phyloP scores from a whole-genome alignment of 139 green algal genomes.

The Volvox africanus region DNA sequence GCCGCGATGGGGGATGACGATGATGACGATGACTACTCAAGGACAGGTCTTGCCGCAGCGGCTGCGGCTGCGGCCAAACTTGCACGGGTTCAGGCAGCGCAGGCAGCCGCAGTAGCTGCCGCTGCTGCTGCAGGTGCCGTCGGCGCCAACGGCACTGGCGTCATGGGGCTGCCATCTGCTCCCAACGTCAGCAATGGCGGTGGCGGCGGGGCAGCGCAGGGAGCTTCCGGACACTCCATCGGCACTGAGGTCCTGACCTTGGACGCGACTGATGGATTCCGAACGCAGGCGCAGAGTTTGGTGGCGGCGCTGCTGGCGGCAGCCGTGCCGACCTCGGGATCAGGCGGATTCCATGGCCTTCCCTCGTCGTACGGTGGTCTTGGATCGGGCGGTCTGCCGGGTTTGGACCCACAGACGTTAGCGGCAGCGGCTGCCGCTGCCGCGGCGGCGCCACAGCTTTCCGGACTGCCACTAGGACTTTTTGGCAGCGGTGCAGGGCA shows the following conservation, averaged over 20 bases:
- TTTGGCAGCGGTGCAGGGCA: background rate
- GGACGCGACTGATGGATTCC: background rate
- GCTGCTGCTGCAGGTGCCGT: background rate
- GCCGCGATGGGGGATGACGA: constrained; percentile 20
- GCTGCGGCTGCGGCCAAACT: constrained; percentile 17
- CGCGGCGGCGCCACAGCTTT: background rate
- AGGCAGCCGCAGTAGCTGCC: constrained; percentile 11
- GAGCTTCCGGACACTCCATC: background rate
- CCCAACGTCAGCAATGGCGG: background rate
- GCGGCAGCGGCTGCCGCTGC: background rate
- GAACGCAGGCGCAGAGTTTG: background rate
- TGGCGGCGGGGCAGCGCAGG: background rate
- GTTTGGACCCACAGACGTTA: constrained; percentile 2
- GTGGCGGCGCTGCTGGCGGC: constrained; percentile 39
- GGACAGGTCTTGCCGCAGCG: background rate
- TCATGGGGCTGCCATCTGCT: background rate
- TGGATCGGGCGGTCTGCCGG: background rate
- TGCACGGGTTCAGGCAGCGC: background rate
- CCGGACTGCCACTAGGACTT: background rate
- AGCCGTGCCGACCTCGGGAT: background rate
- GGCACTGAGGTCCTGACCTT: background rate
- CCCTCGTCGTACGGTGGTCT: background rate
- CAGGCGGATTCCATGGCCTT: background rate
- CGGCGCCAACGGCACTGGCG: background rate
- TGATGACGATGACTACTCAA: constrained; percentile 2